Evolutionary conservation across 164 flowering plant genomes (phyloP), one percentile per base, ranked within the genome.

Genomic region (Annona squamosa): DNA sequence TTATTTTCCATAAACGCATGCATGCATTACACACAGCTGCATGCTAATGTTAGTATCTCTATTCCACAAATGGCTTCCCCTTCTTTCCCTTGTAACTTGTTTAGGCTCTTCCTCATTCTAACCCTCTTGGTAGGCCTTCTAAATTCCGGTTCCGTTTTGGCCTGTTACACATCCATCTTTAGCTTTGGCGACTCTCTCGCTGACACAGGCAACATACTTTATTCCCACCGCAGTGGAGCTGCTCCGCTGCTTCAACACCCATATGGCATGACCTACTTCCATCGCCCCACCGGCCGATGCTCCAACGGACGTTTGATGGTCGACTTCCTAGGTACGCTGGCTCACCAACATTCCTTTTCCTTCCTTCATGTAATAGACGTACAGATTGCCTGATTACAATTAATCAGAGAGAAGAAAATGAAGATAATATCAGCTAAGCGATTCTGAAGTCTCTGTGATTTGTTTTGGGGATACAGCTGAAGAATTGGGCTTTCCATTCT

Each of bases 141-240:
- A 26, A 26, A 26, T 26, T 26, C 44, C 18, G n/a, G 3, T 44
- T 46, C 68, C 0, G 47, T 66, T 5, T 44, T 42, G 5, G n/a
- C 16, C 7, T 71, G 52, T n/a, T 87, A 81, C 63, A 72, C 84
- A 0, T 71, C 87, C 1, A 83, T 88, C 37, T 85, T 83, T 70
- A 81, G 83, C 80, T 88, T 88, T 17, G 90, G 89, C 2, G 89
- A 86, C 76, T 88, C 91, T 1, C 70, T 85, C 1, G 77, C 85
- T 19, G 91, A 88, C 75, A 88, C 91, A 3, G 90, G 91, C 10
- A 88, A 86, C 75, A 74, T 76, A 67, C 77, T 85, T 2, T 77
- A 57, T 52, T 62, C 86, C 7, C 82, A 84, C 6, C 71, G 77
- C 56, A 65, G 69, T 3, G 69, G 79, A 45, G 78, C 78, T 71